A percentile compares a stretch with the other conserved stretches of the same genome.
phyloP scores from a whole-genome alignment of 2,329 filamentous ascomycete genomes.

The Aureobasidium leucospermi region DNA sequence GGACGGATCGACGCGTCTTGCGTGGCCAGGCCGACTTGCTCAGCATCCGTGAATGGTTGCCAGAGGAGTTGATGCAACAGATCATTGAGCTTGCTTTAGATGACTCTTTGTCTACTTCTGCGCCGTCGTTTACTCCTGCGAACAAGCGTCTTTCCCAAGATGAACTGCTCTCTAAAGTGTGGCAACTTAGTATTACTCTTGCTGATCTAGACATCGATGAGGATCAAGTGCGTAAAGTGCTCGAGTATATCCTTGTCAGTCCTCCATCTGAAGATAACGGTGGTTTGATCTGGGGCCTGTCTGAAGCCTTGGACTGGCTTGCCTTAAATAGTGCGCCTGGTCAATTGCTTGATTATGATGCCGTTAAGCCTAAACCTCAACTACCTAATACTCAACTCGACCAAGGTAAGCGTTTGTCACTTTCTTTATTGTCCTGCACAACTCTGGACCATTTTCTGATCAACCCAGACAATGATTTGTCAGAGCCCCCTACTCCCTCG shows the following conservation, averaged over 20 bases:
- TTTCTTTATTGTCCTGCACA: not conserved
- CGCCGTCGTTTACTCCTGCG: slow-evolving; percentile 14
- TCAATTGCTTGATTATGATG: slow-evolving; percentile 28
- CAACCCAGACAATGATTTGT: not conserved
- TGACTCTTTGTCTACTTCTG: slow-evolving; percentile 46
- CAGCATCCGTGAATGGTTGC: slow-evolving; percentile 70
- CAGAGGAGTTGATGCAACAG: slow-evolving; percentile 68
- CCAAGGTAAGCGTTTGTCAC: slow-evolving; percentile 6
- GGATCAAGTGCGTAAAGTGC: slow-evolving; percentile 53
- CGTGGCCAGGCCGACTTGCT: slow-evolving; percentile 69
- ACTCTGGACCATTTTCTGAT: slow-evolving; percentile 9
- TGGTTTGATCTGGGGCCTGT: slow-evolving; percentile 67
- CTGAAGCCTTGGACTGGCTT: slow-evolving; percentile 85
- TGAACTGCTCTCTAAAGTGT: slow-evolving; percentile 69
- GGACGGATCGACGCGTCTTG: slow-evolving; percentile 78
- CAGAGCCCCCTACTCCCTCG: slow-evolving; percentile 1
- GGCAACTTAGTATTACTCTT: slow-evolving; percentile 74
- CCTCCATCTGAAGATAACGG: slow-evolving; percentile 51
- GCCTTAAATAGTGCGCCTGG: slow-evolving; percentile 59
- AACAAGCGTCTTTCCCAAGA: slow-evolving; percentile 52
- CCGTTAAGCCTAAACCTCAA: slow-evolving; percentile 21
- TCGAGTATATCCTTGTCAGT: slow-evolving; percentile 61
- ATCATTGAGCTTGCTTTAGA: slow-evolving; percentile 66
- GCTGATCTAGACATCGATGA: slow-evolving; percentile 60
- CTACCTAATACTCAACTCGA: not conserved